Evolutionary conservation across 768 basidiomycete genomes (phyloP).

Genomic region (Leccinum fibrillosum): DNA sequence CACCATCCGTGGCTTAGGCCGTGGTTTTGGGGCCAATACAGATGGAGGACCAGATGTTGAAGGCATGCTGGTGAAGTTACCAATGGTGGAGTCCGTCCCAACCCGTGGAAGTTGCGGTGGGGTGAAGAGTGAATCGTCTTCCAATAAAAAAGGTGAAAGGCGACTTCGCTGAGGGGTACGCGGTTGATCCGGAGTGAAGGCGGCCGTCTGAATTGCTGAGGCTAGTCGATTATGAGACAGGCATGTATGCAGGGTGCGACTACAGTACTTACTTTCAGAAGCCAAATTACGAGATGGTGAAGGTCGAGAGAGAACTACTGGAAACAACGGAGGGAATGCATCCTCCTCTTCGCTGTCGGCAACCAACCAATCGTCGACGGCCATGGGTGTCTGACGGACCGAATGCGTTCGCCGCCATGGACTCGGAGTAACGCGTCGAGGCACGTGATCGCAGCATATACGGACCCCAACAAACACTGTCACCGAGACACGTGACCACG

Average conservation of each 20-base stretch:
- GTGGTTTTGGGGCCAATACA: slow-evolving; percentile 7
- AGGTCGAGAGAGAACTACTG: neutral
- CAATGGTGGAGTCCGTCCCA: slow-evolving; percentile 8
- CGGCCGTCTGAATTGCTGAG: slow-evolving; percentile 20
- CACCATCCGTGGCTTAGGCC: slow-evolving; percentile 33
- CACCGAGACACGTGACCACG: neutral
- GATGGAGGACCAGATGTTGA: slow-evolving; percentile 3
- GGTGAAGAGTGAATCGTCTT: slow-evolving; percentile 27
- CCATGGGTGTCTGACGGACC: slow-evolving; percentile 9
- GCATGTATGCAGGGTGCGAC: neutral
- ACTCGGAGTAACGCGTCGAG: neutral
- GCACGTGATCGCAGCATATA: slow-evolving; percentile 28
- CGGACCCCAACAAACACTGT: neutral
- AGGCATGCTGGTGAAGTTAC: slow-evolving; percentile 13
- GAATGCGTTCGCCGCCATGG: neutral
- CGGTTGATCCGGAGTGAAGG: slow-evolving; percentile 12
- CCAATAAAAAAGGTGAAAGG: slow-evolving; percentile 1
- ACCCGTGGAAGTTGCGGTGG: slow-evolving; percentile 15
- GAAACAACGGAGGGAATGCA: neutral
- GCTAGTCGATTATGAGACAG: slow-evolving; percentile 1
- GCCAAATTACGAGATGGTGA: neutral
- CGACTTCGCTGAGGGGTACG: slow-evolving; percentile 14
- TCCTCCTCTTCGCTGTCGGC: slow-evolving; percentile 47
- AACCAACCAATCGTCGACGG: slow-evolving; percentile 40
- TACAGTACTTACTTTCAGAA: slow-evolving; percentile 9